Conservation (phyloP, 2,329 filamentous ascomycete genomes). For the Fusarium multiceps region DNA sequence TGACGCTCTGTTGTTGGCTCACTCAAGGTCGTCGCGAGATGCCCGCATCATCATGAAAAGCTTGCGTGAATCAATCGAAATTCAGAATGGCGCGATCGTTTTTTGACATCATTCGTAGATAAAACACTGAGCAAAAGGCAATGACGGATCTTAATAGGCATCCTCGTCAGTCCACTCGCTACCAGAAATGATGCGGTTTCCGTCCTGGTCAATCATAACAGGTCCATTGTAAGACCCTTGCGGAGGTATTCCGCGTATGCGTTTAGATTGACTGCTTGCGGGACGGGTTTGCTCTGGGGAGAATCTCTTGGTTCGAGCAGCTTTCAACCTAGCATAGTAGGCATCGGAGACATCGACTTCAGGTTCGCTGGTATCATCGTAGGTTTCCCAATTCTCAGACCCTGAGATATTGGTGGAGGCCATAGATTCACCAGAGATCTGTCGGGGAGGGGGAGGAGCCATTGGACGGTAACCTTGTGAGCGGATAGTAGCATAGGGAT, state of each 20-base stretch:
- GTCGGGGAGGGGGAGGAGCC: slow-evolving; percentile 62
- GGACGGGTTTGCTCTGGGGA: slow-evolving; percentile 60
- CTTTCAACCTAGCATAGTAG: slow-evolving; percentile 83
- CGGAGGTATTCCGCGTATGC: slow-evolving; percentile 65
- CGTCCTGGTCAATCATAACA: slow-evolving; percentile 66
- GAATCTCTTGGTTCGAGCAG: slow-evolving; percentile 73
- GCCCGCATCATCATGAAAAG: slow-evolving; percentile 47
- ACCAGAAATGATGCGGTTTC: slow-evolving; percentile 71
- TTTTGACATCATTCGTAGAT: slow-evolving; percentile 41
- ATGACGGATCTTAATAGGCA: slow-evolving; percentile 57
- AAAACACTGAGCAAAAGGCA: neutral
- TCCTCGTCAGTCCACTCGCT: slow-evolving; percentile 77
- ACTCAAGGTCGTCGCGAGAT: slow-evolving; percentile 45
- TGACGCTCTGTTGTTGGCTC: slow-evolving; percentile 35
- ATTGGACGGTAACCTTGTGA: slow-evolving; percentile 55
- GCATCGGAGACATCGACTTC: slow-evolving; percentile 80
- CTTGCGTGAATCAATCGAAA: slow-evolving; percentile 45
- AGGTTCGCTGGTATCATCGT: slow-evolving; percentile 83
- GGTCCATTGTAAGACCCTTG: slow-evolving; percentile 58
- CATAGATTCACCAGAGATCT: slow-evolving; percentile 74
- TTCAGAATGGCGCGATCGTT: slow-evolving; percentile 32
- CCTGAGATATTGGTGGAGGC: slow-evolving; percentile 82
- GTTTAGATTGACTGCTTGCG: slow-evolving; percentile 62
- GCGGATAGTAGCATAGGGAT: slow-evolving; percentile 57
- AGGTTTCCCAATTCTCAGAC: slow-evolving; percentile 98